Evolutionary conservation across 306 rosid species (phyloP).

Genomic region (Oxytropis ochrocephala): DNA sequence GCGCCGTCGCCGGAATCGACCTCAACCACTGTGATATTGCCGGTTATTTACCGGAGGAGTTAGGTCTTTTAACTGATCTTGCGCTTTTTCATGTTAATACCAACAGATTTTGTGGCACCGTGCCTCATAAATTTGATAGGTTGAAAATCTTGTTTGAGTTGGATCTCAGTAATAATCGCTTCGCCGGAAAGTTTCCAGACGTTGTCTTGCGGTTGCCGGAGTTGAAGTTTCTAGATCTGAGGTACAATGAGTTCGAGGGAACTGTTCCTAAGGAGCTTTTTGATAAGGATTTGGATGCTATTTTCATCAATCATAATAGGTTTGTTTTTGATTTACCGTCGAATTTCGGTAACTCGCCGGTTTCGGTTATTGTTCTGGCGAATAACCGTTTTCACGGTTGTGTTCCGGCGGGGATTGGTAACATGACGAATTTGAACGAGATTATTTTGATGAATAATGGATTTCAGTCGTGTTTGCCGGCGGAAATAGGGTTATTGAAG

Average conservation of each 20-base stretch:
- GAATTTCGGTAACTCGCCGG: slow-evolving; percentile 92
- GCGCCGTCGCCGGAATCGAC: slow-evolving; percentile 87
- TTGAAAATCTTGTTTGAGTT: slow-evolving; percentile 63
- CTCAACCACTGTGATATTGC: slow-evolving; percentile 97
- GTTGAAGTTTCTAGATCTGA: slow-evolving; percentile 85
- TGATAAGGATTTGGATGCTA: slow-evolving; percentile 79
- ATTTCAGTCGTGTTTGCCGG: slow-evolving; percentile 68
- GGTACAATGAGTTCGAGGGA: slow-evolving; percentile 93
- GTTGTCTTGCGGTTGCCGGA: slow-evolving; percentile 62
- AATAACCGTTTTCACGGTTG: slow-evolving; percentile 82
- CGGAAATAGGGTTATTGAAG: slow-evolving; percentile 63
- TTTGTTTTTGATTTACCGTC: slow-evolving; percentile 67
- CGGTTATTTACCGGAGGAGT: slow-evolving; percentile 88
- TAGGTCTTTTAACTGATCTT: slow-evolving; percentile 62
- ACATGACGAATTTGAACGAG: slow-evolving; percentile 75
- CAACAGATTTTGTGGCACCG: slow-evolving; percentile 84
- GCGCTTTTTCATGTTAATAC: slow-evolving; percentile 77
- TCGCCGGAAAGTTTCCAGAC: slow-evolving; percentile 74
- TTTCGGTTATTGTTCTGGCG: slow-evolving; percentile 80
- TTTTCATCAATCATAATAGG: slow-evolving; percentile 76
- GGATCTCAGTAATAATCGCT: slow-evolving; percentile 84
- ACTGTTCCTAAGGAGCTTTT: slow-evolving; percentile 72
- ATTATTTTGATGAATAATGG: slow-evolving; percentile 67
- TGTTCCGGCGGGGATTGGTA: slow-evolving; percentile 74
- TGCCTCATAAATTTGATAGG: slow-evolving; percentile 55